phyloP scores from a whole-genome alignment of 306 rosid genomes.

The Cicer yamashitae region DNA sequence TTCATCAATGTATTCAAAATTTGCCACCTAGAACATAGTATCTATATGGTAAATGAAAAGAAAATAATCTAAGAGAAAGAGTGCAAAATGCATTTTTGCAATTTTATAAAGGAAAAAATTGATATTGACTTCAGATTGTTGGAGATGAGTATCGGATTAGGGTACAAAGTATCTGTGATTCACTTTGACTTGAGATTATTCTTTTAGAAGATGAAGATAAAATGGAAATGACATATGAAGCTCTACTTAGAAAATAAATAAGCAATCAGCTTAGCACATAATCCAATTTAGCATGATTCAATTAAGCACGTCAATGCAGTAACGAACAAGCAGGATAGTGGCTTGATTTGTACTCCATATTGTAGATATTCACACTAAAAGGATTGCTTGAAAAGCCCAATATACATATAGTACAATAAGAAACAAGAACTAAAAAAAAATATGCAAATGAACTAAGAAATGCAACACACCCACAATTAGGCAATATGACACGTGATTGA shows the following conservation, averaged over 20 bases:
- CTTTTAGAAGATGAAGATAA: not conserved
- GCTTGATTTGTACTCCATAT: not conserved
- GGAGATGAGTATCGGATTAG: not conserved
- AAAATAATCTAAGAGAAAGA: constrained; percentile 5
- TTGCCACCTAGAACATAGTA: constrained; percentile 77
- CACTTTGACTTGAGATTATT: not conserved
- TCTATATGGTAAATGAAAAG: constrained; percentile 21
- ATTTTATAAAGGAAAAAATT: not conserved
- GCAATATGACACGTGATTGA: too few species aligned
- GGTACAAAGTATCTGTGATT: not conserved
- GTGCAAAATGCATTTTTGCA: not conserved
- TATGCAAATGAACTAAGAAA: too few species aligned
- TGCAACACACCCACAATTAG: too few species aligned
- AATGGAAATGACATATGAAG: not conserved
- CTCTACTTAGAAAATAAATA: not conserved
- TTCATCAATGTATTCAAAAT: constrained; percentile 90
- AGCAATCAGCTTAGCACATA: not conserved
- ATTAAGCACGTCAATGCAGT: not conserved
- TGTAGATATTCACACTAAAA: not conserved
- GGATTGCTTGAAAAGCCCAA: too few species aligned
- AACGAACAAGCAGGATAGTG: not conserved
- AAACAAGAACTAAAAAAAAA: too few species aligned
- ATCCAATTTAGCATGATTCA: not conserved
- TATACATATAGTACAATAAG: too few species aligned
- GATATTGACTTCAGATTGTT: not conserved